Base-by-base conservation (phyloP, 164 flowering plant genomes). In the Litsea cubeba region DNA sequence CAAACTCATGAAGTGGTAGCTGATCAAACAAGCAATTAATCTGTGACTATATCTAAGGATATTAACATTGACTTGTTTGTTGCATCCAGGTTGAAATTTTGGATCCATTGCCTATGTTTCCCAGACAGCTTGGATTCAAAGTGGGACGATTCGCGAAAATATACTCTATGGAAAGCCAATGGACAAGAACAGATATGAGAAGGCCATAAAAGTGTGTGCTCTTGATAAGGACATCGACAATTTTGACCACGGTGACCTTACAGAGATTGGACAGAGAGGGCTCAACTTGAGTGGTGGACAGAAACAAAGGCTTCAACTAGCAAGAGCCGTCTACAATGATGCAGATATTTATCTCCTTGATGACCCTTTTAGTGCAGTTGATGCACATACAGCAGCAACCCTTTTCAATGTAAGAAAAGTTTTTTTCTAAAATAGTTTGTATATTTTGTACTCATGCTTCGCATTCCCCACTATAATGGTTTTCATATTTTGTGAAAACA, bases 241-340 rank as follows among this genome's bases (percentile, higher is more conserved):
- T 71, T 91, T 93, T 70, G 76, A 75, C 25, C 87, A 89, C 74
- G 98, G 98, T 5, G 97, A 95, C 82, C 89, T 89, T 12, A 95
- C 98, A 0, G 98, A 95, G 80, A 95, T 95, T 24, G 97, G 98
- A 5, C 89, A 95, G 79, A 82, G 97, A 79, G 98, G 98, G 70
- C 80, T 95, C 26, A 95, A 95, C 74, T 50, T 95, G 90, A 95
- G 98, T 77, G 98, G 98, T 11, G 98, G 98, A 71, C 98, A 95
- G 77, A 95, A 89, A 67, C 98, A 95, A 79, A 82, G 98, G 82
- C 87, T 95, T 75, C 98, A 95, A 74, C 95, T 95, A n/a, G 95
- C 97, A 50, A 85, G 98, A 72, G 97, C 98, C 22, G 92, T 93
- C 66, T 95, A 90, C 57, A 86, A 79, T 74, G 95, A 93, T 81